Conservation (phyloP, 192 early-diverging fungal species). For the Coemansia sp. region DNA sequence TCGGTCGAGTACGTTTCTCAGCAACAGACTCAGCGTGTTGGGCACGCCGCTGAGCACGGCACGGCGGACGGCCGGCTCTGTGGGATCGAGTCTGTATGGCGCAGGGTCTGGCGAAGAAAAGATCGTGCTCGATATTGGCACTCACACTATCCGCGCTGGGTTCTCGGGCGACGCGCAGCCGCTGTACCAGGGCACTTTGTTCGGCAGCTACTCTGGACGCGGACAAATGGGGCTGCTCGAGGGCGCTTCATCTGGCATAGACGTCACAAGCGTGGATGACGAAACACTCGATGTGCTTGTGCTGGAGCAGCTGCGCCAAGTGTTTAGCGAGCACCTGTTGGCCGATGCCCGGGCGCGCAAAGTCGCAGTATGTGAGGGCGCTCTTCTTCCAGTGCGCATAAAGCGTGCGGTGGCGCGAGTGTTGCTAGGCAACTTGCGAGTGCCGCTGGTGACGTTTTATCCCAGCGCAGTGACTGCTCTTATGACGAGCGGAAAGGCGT, state of each 20-base stretch:
- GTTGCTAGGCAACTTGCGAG: slow-evolving; percentile 73
- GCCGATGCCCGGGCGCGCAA: slow-evolving; percentile 81
- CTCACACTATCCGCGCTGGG: slow-evolving; percentile 76
- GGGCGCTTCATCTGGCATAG: not conserved
- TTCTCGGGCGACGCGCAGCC: slow-evolving; percentile 82
- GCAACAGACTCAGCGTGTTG: not conserved
- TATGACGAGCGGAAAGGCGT: slow-evolving; percentile 68
- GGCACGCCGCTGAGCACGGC: slow-evolving; percentile 1
- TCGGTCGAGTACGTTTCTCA: not conserved
- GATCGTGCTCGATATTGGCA: slow-evolving; percentile 84
- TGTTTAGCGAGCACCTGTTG: slow-evolving; percentile 58
- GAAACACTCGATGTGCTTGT: slow-evolving; percentile 17
- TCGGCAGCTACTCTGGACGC: slow-evolving; percentile 23
- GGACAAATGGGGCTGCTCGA: slow-evolving; percentile 6
- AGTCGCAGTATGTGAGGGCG: slow-evolving; percentile 76
- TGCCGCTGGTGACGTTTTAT: slow-evolving; percentile 76
- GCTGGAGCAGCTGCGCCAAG: slow-evolving; percentile 24
- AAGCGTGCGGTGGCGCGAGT: slow-evolving; percentile 69
- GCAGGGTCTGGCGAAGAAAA: slow-evolving; percentile 64
- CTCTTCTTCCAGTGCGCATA: slow-evolving; percentile 63
- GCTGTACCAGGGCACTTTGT: slow-evolving; percentile 61
- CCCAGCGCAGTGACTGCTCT: slow-evolving; percentile 66
- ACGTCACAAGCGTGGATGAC: not conserved
- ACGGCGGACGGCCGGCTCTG: not conserved
- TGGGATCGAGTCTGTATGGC: slow-evolving; percentile 6